Conservation (phyloP, 176 grass and related monocot species). For the Sorghum bicolor region DNA sequence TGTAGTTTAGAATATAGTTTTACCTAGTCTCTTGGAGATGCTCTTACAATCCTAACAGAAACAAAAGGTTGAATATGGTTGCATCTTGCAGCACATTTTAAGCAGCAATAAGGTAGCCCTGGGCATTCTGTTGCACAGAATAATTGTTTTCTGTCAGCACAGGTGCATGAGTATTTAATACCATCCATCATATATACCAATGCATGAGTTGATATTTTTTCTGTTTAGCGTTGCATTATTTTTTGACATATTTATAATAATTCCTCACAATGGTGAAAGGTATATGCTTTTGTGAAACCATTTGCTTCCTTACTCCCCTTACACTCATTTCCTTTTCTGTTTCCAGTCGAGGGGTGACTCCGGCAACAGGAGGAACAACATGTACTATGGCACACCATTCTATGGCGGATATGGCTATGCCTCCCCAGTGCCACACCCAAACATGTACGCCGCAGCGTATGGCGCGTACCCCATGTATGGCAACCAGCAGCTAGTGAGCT, state of each 20-base stretch:
- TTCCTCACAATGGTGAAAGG: background rate
- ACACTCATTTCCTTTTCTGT: background rate
- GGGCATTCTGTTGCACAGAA: background rate
- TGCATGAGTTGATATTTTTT: background rate
- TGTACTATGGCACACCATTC: slow-evolving; percentile 60
- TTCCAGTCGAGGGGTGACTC: slow-evolving; percentile 58
- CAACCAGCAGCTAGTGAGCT: slow-evolving; percentile 74
- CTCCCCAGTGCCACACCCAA: slow-evolving; percentile 47
- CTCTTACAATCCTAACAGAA: background rate
- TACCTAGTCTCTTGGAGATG: too few relatives aligned
- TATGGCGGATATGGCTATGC: slow-evolving; percentile 59
- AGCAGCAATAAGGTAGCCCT: background rate
- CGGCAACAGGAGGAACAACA: slow-evolving; percentile 47
- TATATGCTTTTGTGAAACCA: background rate
- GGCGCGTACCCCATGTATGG: slow-evolving; percentile 58
- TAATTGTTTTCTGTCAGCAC: background rate
- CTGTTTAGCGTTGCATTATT: background rate
- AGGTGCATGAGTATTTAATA: background rate
- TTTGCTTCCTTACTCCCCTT: background rate
- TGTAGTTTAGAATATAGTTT: too few relatives aligned
- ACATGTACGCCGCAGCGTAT: slow-evolving; percentile 55
- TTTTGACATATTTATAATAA: background rate
- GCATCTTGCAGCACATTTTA: background rate
- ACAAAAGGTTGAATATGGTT: background rate
- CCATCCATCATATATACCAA: background rate